A percentile compares a stretch with the other conserved stretches of the same genome.
Evolutionary conservation across 805 yeast genomes (phyloP).

Genomic region (Suhomyces sp.): DNA sequence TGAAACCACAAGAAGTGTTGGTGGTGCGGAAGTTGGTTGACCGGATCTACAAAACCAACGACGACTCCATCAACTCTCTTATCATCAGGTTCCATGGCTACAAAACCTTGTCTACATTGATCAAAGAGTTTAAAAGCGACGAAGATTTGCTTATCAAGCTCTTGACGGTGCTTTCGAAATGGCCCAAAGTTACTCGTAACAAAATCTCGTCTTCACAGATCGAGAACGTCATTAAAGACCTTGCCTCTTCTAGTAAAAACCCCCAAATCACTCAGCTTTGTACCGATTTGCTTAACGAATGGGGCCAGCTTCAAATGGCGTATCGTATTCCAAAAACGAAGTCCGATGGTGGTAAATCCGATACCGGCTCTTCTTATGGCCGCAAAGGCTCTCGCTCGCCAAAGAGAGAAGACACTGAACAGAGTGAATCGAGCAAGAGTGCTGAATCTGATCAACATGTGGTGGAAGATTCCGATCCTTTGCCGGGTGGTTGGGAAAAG

Average conservation of each 20-base stretch:
- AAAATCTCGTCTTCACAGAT: conserved; percentile 73
- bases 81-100: conserved; percentile 85
- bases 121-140: conserved; percentile 39
- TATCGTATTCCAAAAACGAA: conserved; percentile 73
- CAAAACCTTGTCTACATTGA: conserved; percentile 63
- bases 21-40: conserved; percentile 65
- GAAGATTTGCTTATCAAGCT: conserved; percentile 45
- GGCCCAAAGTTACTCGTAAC: conserved; percentile 66
- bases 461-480: conserved; percentile 12
- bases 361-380: conserved; percentile 8
- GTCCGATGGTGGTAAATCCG: too few relatives aligned
- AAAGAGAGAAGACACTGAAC: conserved; percentile 4
- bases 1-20: conserved; percentile 69
- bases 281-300: conserved; percentile 50
- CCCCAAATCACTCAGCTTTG: conserved; percentile 36
- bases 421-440: conserved; percentile 10
- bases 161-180: conserved; percentile 52
- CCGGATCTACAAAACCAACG: conserved; percentile 57
- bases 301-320: conserved; percentile 79
- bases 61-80: conserved; percentile 48
- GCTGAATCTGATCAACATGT: neutral
- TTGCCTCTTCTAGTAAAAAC: conserved; percentile 26
- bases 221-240: conserved; percentile 54
- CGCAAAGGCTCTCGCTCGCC: conserved; percentile 22
- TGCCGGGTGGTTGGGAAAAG: conserved; percentile 68